A percentile compares a stretch with the other conserved stretches of the same genome.
Conservation (phyloP, 306 rosid species). For the Dicorynia guianensis region DNA sequence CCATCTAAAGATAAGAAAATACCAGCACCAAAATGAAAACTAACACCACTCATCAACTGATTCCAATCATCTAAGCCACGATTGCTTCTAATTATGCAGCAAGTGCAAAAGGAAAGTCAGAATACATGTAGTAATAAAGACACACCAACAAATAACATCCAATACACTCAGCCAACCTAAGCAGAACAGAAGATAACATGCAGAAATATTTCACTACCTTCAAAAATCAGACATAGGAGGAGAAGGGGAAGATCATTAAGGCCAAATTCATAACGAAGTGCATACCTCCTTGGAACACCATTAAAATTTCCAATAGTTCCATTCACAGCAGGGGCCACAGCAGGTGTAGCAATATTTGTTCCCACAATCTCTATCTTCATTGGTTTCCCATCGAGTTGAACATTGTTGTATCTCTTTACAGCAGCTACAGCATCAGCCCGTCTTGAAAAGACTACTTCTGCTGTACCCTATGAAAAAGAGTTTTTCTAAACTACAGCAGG, state of each 20-base stretch:
- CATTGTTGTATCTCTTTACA: constrained; percentile 71
- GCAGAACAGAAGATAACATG: neutral
- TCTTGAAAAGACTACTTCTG: constrained; percentile 65
- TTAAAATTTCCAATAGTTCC: constrained; percentile 51
- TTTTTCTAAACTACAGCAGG: constrained; percentile 37
- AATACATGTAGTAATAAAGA: neutral
- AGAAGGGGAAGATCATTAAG: neutral
- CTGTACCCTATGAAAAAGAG: constrained; percentile 61
- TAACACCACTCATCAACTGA: too few relatives aligned
- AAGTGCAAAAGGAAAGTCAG: neutral
- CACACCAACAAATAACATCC: neutral
- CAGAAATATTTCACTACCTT: neutral
- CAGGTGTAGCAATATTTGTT: constrained; percentile 57
- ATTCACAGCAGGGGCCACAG: constrained; percentile 42
- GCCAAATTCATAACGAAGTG: neutral
- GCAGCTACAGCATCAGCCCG: constrained; percentile 67
- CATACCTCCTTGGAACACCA: constrained; percentile 65
- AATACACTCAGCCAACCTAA: neutral
- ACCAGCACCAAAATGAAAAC: neutral
- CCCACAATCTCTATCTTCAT: constrained; percentile 77
- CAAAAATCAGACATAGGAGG: neutral
- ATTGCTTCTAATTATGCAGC: neutral
- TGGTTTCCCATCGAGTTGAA: constrained; percentile 72
- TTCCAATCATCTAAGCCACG: neutral
- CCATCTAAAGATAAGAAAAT: neutral